Base-by-base conservation (phyloP, 2,329 filamentous ascomycete species). In the Colletotrichum phormii region DNA sequence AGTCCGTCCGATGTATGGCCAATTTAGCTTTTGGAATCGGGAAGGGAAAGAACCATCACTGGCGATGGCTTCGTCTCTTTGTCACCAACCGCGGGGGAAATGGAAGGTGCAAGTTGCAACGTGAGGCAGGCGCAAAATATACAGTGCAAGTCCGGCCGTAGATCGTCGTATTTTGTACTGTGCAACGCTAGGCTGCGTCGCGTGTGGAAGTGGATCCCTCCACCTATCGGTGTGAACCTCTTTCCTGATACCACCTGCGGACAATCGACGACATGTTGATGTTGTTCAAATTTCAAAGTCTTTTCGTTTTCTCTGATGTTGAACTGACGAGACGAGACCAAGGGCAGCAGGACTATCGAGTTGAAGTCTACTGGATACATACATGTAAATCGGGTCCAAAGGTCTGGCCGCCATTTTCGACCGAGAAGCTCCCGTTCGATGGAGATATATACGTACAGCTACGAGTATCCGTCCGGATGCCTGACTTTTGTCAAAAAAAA, bases 31-130 rank as follows among this genome's bases (percentile, higher is more conserved):
- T 18, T 57, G 31, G 61, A 51, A 24, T 15, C 5, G 37, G 9
- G 8, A 33, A 26, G 51, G 53, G 51, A 26, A 55, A 9, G 5
- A 22, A 24, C 29, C 11, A 37, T 9, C 5, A 26, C 42, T 35
- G 51, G 54, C 51, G 60, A 69, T 58, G 49, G 60, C 66, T 57
- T 68, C 66, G 51, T 51, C 33, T 64, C 66, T 64, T 68, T 68
- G 59, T 46, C 42, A 18, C 42, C 7, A 49, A 49, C 46, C 31
- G 31, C 54, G 18, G 13, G 54, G 31, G 49, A n/a, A 33, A 42
- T n/a, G 49, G 33, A 42, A 24, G 29, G 61, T 64, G 51, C 18
- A 42, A 24, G 29, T 46, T 64, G 51, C 18, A n/a, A 46, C 22
- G 22, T 13, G 11, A 9, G 24, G 62, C 46, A 31, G 53, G 7